Evolutionary conservation across 371 early-diverging fungal genomes (phyloP), one percentile per base, ranked within the genome.

Genomic region (Mortierella sp.): DNA sequence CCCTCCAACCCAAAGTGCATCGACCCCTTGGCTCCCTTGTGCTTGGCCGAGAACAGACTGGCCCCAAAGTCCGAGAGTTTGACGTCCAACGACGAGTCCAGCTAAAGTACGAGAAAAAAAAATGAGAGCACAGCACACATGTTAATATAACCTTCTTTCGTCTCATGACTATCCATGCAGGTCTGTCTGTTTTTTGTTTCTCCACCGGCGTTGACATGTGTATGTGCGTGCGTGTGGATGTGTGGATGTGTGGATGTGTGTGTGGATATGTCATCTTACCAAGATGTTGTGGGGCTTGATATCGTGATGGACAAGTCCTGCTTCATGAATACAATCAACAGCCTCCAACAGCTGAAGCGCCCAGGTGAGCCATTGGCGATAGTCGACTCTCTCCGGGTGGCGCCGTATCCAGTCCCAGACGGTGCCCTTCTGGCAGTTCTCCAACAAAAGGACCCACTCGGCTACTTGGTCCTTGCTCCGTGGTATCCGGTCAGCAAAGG

Each of bases 281-380:
- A 96, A 74, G 67, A 95, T 86, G 81, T 96, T 96, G 73, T 96
- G 94, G 34, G 94, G 95, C 85, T 97, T 97, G 65, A 97, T 93
- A 70, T 97, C 97, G 75, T 95, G 92, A 85, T 97, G 97, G 16
- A 95, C 89, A 67, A 95, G 82, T 22, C 94, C 92, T 4, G 83
- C 80, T 1, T 85, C 74, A 76, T 96, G 95, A 44, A 95, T 87
- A 64, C 85, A 90, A 31, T 87, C 89, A 19, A 96, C 86, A 4
- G 95, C 95, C 24, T 87, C 72, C 0, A 92, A 83, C 31, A 96
- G 85, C 85, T 96, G 94, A 1, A 89, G 69, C 1, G 94, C 91
- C 95, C 95, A 95, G 47, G 85, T 75, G 39, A 91, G 61, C 92
- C 92, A 95, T 64, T 91, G 85, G 41, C 85, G 87, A 9, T 88